A percentile compares a stretch with the other conserved stretches of the same genome.
Evolutionary conservation across 106 monocot genomes (phyloP).

Genomic region (Dendrobium nobile): DNA sequence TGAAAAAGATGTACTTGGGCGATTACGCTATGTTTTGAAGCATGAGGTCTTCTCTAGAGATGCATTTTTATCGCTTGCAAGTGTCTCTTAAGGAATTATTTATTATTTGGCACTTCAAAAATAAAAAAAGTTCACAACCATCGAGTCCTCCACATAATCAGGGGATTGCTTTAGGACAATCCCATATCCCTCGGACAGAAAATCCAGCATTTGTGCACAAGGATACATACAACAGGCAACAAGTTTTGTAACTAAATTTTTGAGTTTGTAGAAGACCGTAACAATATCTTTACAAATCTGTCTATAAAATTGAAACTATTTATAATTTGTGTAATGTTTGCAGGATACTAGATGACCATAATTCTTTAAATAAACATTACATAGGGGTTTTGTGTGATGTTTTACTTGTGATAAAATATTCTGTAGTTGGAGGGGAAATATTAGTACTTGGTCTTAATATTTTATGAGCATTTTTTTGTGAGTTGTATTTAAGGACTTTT

Average conservation of each 20-base stretch:
- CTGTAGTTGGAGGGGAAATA: too few species aligned
- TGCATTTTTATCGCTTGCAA: slow-evolving; percentile 39
- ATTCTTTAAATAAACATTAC: too few species aligned
- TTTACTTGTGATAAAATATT: too few species aligned
- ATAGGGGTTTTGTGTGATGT: too few species aligned
- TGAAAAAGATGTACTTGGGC: slow-evolving; percentile 24
- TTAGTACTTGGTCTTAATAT: too few species aligned
- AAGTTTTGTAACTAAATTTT: slow-evolving; percentile 15
- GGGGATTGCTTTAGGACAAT: slow-evolving; percentile 16
- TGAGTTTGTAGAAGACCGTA: too few species aligned
- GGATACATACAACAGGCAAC: slow-evolving; percentile 44
- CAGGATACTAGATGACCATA: too few species aligned
- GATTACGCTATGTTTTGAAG: slow-evolving; percentile 50
- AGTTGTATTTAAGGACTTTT: too few species aligned
- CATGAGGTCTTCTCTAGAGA: slow-evolving; percentile 45
- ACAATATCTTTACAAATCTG: too few species aligned
- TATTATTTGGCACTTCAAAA: slow-evolving; percentile 29
- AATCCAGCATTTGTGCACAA: slow-evolving; percentile 49
- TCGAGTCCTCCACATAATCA: slow-evolving; percentile 39
- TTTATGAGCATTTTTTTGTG: too few species aligned
- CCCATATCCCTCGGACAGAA: slow-evolving; percentile 37
- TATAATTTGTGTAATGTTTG: too few species aligned
- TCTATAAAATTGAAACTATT: too few species aligned
- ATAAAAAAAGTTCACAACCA: slow-evolving; percentile 23
- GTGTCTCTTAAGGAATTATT: slow-evolving; percentile 32